These are phyloP conservation scores for Arabidopsis arenosa DNA, from an alignment of 345 rosid genomes.

Conservation along the genomic window DNA sequence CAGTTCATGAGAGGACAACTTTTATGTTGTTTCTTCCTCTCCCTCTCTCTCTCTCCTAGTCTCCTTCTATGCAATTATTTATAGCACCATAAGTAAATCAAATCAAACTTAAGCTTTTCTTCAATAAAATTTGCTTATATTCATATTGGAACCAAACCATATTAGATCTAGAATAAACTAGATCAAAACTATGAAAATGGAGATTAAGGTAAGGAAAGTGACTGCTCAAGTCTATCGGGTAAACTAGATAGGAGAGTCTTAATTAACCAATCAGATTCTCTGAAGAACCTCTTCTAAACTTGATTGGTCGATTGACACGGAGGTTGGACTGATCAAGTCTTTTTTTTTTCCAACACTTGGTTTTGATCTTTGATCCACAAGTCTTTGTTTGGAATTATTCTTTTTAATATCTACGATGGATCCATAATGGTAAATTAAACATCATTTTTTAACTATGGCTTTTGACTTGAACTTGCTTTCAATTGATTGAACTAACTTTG, in stretches of 20 bases:
- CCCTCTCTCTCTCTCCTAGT: neutral
- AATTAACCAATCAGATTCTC: neutral
- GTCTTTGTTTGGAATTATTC: neutral
- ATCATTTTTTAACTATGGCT: neutral
- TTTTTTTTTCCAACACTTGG: neutral
- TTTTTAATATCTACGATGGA: slow-evolving; percentile 1
- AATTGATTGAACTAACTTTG: slow-evolving; percentile 9
- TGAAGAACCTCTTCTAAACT: neutral
- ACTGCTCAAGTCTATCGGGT: neutral
- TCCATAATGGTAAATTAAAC: neutral
- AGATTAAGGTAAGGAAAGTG: neutral
- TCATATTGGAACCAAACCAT: neutral
- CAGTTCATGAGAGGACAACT: slow-evolving; percentile 55
- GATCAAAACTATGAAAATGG: neutral
- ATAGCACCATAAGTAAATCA: slow-evolving; percentile 21
- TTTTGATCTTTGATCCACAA: neutral
- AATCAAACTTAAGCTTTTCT: slow-evolving; percentile 10
- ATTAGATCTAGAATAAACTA: neutral
- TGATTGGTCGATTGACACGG: neutral
- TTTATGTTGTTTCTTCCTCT: slow-evolving; percentile 45
- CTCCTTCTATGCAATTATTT: slow-evolving; percentile 39
- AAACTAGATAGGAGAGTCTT: neutral
- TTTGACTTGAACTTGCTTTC: slow-evolving; percentile 5
- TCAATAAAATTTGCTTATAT: neutral
- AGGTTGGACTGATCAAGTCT: neutral